Evolutionary conservation across 2,329 filamentous ascomycete genomes (phyloP).

Genomic region (Zymoseptoria ardabiliae): DNA sequence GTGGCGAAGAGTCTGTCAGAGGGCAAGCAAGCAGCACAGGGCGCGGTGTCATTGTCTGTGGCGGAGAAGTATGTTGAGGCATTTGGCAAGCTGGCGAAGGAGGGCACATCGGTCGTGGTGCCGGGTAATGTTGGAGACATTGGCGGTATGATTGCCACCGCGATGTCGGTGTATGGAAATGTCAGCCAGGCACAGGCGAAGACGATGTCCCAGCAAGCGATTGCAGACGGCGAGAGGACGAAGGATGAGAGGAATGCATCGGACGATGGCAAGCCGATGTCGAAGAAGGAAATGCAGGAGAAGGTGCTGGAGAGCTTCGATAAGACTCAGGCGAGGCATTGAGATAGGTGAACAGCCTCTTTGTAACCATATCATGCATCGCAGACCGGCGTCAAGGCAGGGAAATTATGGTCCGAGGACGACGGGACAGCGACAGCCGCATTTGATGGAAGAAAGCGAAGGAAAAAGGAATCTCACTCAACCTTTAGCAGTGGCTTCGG

Average conservation of each 20-base stretch:
- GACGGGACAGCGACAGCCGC: not conserved
- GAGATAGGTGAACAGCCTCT: constrained; percentile 4
- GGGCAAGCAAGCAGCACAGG: constrained; percentile 68
- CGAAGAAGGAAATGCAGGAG: constrained; percentile 29
- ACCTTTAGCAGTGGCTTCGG: not conserved
- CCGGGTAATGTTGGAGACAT: constrained; percentile 97
- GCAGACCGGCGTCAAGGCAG: not conserved
- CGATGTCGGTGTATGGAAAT: constrained; percentile 91
- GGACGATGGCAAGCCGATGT: constrained; percentile 7
- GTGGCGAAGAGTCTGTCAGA: constrained; percentile 58
- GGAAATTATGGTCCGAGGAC: not conserved
- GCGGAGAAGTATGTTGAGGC: constrained; percentile 98
- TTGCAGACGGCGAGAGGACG: constrained; percentile 8
- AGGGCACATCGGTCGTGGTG: constrained; percentile 91
- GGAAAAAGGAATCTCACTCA: not conserved
- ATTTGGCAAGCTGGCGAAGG: constrained; percentile 84
- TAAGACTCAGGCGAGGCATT: constrained; percentile 30
- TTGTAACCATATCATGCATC: not conserved
- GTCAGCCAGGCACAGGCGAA: constrained; percentile 74
- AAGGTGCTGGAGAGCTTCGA: constrained; percentile 36
- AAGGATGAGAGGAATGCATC: constrained; percentile 2
- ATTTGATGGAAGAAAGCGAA: not conserved
- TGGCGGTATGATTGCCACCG: constrained; percentile 91
- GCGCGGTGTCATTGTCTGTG: constrained; percentile 77
- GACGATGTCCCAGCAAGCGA: constrained; percentile 49